phyloP scores from a whole-genome alignment of 169 alveolate genomes.

The Blepharisma undulans region DNA sequence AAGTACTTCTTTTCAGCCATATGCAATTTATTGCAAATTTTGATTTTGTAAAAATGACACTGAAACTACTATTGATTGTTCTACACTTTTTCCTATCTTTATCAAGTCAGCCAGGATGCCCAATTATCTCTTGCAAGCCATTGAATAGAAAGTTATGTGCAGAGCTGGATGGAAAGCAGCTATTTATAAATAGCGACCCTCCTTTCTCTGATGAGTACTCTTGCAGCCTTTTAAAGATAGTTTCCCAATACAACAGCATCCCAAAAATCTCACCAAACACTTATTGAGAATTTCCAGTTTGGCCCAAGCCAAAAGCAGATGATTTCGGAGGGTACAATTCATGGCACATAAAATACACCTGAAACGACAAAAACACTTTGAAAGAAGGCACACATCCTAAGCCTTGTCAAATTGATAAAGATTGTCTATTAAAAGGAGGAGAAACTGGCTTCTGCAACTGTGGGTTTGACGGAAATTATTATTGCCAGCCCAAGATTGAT shows the following conservation, averaged over 20 bases:
- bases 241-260: background rate
- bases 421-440: background rate
- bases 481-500: background rate
- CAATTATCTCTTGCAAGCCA: background rate
- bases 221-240: background rate
- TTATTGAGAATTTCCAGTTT: background rate
- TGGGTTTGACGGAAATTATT: constrained; percentile 21
- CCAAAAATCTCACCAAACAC: background rate
- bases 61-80: background rate
- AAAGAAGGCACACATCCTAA: background rate
- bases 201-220: background rate
- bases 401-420: background rate
- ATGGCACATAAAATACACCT: background rate
- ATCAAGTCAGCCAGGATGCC: background rate
- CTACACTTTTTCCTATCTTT: background rate
- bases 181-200: background rate
- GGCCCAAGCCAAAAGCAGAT: background rate
- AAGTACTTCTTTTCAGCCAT: background rate
- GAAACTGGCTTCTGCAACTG: background rate
- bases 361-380: background rate
- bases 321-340: background rate
- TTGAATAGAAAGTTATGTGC: background rate
- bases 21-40: too few species aligned
- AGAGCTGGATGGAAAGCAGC: background rate
- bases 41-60: background rate